A percentile compares a stretch with the other conserved stretches of the same genome.
Conservation (phyloP, 73 alveolate genomes). For the Uronychia setigera region DNA sequence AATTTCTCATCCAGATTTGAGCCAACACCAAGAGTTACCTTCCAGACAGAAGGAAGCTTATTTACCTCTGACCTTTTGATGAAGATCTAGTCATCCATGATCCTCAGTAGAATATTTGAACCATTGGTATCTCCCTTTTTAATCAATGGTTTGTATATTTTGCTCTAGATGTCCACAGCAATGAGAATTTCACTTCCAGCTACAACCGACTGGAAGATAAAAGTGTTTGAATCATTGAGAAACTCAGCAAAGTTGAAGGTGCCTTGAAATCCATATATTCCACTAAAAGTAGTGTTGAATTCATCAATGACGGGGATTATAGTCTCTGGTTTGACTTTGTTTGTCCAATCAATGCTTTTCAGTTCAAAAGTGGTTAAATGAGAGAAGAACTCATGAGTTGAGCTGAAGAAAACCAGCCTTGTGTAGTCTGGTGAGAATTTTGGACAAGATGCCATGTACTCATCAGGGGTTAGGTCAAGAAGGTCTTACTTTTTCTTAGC, state of each 20-base stretch:
- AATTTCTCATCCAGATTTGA: too few species aligned
- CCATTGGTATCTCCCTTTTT: too few species aligned
- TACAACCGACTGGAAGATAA: neutral
- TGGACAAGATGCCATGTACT: conserved; percentile 36
- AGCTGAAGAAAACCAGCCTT: conserved; percentile 33
- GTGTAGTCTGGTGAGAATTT: conserved; percentile 45
- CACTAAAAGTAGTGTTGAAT: conserved; percentile 29
- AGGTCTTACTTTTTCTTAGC: conserved; percentile 24
- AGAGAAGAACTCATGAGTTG: conserved; percentile 32
- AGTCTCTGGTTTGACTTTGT: neutral
- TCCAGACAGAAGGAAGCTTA: too few species aligned
- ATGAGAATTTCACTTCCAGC: neutral
- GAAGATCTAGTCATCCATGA: too few species aligned
- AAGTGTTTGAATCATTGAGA: conserved; percentile 2
- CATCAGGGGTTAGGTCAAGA: conserved; percentile 25
- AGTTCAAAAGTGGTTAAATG: conserved; percentile 36
- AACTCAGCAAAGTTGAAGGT: neutral
- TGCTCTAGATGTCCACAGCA: too few species aligned
- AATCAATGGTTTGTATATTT: too few species aligned
- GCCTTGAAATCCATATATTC: conserved; percentile 30
- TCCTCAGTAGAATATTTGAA: too few species aligned
- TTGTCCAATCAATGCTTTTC: neutral
- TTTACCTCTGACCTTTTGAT: too few species aligned
- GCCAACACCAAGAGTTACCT: too few species aligned
- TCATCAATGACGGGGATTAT: conserved; percentile 9